Evolutionary conservation across 345 rosid genomes (phyloP).

Genomic region (Eucalyptus caleyi): DNA sequence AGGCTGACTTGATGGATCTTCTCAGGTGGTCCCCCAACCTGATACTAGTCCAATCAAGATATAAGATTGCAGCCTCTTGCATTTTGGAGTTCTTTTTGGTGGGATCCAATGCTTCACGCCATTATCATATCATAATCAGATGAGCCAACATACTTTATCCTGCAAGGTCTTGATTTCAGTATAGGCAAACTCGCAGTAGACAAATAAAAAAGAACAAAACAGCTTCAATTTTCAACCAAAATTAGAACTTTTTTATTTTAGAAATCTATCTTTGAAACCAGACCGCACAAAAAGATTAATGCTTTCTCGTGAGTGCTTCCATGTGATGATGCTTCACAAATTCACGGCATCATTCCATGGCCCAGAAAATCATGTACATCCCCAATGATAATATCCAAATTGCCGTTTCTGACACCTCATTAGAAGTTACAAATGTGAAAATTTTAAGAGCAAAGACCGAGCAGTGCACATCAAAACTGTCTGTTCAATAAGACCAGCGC

Average conservation of each 20-base stretch:
- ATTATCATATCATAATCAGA: neutral
- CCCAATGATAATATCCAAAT: neutral
- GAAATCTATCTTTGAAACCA: too few relatives aligned
- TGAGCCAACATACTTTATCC: neutral
- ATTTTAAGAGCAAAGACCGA: neutral
- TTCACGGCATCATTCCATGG: neutral
- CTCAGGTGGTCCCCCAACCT: constrained; percentile 99
- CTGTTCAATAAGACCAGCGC: neutral
- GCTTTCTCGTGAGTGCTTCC: too few relatives aligned
- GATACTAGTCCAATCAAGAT: constrained; percentile 89
- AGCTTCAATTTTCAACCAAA: neutral
- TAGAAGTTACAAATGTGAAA: neutral
- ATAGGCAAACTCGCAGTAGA: neutral
- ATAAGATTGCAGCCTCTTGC: constrained; percentile 54
- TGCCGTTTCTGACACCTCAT: neutral
- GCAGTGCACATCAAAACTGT: neutral
- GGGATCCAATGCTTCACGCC: constrained; percentile 99
- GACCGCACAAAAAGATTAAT: too few relatives aligned
- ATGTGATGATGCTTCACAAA: too few relatives aligned
- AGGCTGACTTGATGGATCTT: constrained; percentile 95
- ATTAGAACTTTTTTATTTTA: neutral
- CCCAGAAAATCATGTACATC: neutral
- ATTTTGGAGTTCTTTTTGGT: constrained; percentile 88
- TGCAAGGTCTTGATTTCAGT: neutral
- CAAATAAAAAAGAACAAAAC: neutral